Percentiles rank a stretch among this genome's conserved stretches.
Evolutionary conservation across 352 stramenopile species (phyloP).

Genomic region (Globisporangium acanthophoron): DNA sequence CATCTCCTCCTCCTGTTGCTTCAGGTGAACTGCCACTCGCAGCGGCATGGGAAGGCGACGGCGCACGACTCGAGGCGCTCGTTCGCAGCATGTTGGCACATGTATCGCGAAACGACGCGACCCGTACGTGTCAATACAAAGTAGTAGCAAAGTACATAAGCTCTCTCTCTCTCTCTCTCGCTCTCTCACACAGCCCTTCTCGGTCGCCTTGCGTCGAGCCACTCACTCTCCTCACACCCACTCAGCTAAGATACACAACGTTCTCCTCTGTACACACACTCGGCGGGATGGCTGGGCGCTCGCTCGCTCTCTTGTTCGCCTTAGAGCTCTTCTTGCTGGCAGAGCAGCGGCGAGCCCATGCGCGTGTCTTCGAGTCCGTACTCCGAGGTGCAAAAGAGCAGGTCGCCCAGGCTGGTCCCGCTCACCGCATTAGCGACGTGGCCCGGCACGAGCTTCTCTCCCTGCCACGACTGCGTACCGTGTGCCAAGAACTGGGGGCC

Average conservation of each 20-base stretch:
- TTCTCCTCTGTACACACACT: no score
- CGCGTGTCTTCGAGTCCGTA: slow-evolving; percentile 23
- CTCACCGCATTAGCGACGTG: background rate
- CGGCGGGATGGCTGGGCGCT: no score
- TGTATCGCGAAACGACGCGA: no score
- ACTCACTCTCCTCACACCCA: no score
- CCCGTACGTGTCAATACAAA: background rate
- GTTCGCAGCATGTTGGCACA: background rate
- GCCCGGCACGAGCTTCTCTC: slow-evolving; percentile 8
- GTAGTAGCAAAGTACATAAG: background rate
- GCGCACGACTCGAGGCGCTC: background rate
- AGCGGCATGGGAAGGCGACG: background rate
- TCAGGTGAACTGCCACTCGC: background rate
- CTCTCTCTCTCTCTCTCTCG: background rate
- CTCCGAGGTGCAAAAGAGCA: slow-evolving; percentile 12
- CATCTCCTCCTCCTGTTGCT: background rate
- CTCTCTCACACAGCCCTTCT: background rate
- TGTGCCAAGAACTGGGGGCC: background rate
- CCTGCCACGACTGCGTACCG: slow-evolving; percentile 2
- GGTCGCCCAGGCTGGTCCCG: slow-evolving; percentile 1
- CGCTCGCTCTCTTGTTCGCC: background rate
- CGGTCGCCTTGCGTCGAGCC: no score
- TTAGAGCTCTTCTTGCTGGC: slow-evolving; percentile 17
- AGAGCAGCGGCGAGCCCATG: slow-evolving; percentile 25
- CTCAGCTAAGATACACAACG: background rate